Evolutionary conservation across 176 grass and related monocot species (phyloP).

Genomic region (Avena atlantica): DNA sequence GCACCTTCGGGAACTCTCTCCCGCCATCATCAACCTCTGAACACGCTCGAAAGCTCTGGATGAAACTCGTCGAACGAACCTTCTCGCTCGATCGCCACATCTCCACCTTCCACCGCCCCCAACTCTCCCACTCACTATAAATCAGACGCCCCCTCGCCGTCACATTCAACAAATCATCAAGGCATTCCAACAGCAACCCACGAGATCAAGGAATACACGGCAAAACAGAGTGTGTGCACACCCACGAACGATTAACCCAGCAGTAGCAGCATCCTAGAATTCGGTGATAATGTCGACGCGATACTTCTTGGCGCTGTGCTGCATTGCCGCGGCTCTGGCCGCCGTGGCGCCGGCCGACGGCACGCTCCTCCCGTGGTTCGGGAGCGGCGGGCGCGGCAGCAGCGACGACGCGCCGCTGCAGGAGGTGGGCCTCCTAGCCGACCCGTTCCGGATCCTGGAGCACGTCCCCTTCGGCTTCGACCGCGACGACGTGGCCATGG

Average conservation of each 20-base stretch:
- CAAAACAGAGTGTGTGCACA: background rate
- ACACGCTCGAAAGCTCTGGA: slow-evolving; percentile 43
- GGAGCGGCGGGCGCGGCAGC: background rate
- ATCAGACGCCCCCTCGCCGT: background rate
- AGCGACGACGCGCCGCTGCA: slow-evolving; percentile 49
- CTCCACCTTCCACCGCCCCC: slow-evolving; percentile 11
- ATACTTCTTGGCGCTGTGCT: background rate
- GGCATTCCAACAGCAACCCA: background rate
- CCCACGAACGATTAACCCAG: background rate
- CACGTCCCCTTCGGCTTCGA: slow-evolving; percentile 69
- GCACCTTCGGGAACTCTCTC: slow-evolving; percentile 49
- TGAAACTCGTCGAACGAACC: slow-evolving; percentile 35
- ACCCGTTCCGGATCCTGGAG: slow-evolving; percentile 91
- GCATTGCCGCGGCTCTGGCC: slow-evolving; percentile 28
- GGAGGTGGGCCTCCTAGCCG: slow-evolving; percentile 45
- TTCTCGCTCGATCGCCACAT: slow-evolving; percentile 38
- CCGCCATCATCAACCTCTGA: slow-evolving; percentile 16
- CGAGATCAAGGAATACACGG: background rate
- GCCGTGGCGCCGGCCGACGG: slow-evolving; percentile 27
- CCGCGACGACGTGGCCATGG: slow-evolving; percentile 60
- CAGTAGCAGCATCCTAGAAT: background rate
- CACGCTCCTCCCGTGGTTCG: slow-evolving; percentile 73
- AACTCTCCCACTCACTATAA: slow-evolving; percentile 4
- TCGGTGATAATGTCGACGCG: background rate
- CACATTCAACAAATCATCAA: background rate